Evolutionary conservation across 495 filamentous ascomycete genomes (phyloP).

Genomic region (Penicillium flavigenum): DNA sequence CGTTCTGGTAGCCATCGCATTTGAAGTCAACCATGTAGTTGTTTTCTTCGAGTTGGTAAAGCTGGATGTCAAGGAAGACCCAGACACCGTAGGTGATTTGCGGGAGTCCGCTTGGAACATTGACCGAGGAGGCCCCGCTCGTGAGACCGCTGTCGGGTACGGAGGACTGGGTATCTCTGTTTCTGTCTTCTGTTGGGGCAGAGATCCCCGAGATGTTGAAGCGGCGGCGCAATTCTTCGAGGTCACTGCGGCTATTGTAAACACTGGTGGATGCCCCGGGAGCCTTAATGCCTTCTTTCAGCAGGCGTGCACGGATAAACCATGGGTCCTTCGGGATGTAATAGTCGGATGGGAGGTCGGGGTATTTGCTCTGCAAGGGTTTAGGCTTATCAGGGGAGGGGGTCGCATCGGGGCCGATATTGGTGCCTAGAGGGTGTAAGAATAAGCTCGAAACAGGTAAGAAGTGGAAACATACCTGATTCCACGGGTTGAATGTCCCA

Average conservation of each 20-base stretch:
- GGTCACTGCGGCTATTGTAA: conserved; percentile 57
- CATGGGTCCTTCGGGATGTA: conserved; percentile 89
- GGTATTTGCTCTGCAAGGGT: conserved; percentile 49
- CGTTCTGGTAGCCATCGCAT: conserved; percentile 93
- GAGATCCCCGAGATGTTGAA: conserved; percentile 48
- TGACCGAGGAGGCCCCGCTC: conserved; percentile 47
- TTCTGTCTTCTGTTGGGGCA: conserved; percentile 37
- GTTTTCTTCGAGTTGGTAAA: conserved; percentile 90
- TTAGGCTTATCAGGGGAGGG: conserved; percentile 31
- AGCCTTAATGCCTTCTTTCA: conserved; percentile 66
- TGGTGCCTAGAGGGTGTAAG: conserved; percentile 21
- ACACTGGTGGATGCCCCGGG: conserved; percentile 53
- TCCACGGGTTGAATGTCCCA: conserved; percentile 63
- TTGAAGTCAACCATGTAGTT: conserved; percentile 98
- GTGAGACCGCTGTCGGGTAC: conserved; percentile 28
- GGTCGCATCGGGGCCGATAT: conserved; percentile 27
- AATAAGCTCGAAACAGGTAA: background rate
- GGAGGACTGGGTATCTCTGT: conserved; percentile 23
- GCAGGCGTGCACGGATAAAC: conserved; percentile 88
- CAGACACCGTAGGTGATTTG: conserved; percentile 47
- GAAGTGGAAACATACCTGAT: conserved; percentile 30
- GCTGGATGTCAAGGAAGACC: conserved; percentile 93
- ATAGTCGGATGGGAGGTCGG: conserved; percentile 56
- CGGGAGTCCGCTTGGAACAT: conserved; percentile 32
- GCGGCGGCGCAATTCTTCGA: conserved; percentile 50